A percentile compares a stretch with the other conserved stretches of the same genome.
Evolutionary conservation across 2,329 filamentous ascomycete species (phyloP).

Genomic region (Alternaria solani): DNA sequence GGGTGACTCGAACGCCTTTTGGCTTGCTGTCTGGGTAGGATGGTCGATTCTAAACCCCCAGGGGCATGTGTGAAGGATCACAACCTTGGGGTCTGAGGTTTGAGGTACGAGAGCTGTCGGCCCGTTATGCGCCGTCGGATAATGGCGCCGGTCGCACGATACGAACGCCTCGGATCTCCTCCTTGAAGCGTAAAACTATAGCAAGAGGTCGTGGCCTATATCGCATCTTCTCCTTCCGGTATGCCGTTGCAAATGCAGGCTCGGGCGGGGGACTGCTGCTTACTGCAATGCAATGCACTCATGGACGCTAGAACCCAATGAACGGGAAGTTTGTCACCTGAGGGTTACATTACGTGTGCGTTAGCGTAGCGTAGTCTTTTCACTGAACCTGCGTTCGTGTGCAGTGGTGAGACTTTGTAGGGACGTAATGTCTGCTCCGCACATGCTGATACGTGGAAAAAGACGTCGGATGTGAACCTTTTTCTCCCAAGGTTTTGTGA

Average conservation of each 20-base stretch:
- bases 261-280: neutral
- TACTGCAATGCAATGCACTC: neutral
- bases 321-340: neutral
- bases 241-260: neutral
- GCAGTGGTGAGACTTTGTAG: neutral
- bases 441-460: neutral
- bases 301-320: neutral
- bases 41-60: no score
- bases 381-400: slow-evolving; percentile 1
- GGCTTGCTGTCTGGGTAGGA: no score
- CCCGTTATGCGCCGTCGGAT: neutral
- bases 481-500: neutral
- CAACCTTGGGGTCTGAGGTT: neutral
- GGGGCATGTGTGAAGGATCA: neutral
- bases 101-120: slow-evolving; percentile 1
- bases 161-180: slow-evolving; percentile 1
- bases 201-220: neutral
- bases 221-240: neutral
- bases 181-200: neutral
- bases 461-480: neutral
- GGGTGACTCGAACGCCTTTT: no score
- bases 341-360: neutral
- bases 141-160: slow-evolving; percentile 1
- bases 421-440: neutral
- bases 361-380: slow-evolving; percentile 8